Percentiles rank a stretch among this genome's conserved stretches.
Conservation (phyloP, 257 asterid genomes). For the Gentiana dahurica region DNA sequence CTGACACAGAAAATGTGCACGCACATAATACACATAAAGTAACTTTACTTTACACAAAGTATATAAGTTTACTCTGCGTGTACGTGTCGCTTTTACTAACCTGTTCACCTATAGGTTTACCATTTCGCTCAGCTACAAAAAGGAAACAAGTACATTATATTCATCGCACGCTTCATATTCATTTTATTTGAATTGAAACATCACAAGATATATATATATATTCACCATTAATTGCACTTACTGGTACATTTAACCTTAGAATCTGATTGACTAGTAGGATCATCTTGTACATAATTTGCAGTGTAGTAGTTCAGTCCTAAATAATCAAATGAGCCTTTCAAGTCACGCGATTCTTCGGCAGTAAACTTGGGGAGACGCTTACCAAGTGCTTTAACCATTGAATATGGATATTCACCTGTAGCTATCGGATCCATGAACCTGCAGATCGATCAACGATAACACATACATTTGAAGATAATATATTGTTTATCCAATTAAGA, state of each 20-base stretch:
- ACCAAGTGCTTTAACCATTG: neutral
- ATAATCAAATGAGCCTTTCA: neutral
- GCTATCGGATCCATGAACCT: constrained; percentile 4
- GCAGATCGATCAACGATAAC: no score
- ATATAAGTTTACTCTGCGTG: neutral
- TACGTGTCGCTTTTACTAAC: neutral
- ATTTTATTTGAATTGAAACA: no score
- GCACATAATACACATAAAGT: neutral
- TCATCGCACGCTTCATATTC: no score
- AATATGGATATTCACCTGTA: constrained; percentile 4
- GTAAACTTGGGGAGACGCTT: no score
- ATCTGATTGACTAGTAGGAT: neutral
- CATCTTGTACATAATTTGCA: neutral
- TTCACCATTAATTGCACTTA: no score
- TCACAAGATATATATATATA: no score
- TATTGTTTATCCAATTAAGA: no score
- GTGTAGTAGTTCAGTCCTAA: constrained; percentile 10
- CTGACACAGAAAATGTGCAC: neutral
- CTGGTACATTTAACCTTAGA: neutral
- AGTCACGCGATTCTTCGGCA: no score
- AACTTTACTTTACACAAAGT: neutral
- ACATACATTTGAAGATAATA: no score
- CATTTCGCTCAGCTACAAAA: neutral
- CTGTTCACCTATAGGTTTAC: neutral
- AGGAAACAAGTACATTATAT: no score